Evolutionary conservation across 75 land plant genomes (phyloP).

Genomic region (Picea glauca): DNA sequence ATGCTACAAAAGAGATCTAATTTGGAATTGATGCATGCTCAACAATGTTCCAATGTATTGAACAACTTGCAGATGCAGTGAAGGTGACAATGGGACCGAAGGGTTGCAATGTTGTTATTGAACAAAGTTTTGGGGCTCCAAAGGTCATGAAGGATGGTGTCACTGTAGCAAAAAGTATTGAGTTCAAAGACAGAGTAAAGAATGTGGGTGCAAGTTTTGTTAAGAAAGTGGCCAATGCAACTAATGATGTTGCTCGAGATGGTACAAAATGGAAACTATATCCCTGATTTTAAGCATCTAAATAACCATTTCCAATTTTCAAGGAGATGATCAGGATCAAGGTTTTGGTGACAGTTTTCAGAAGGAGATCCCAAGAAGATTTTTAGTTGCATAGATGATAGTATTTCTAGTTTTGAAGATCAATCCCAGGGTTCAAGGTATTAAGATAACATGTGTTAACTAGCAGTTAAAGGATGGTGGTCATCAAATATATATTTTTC

Average conservation of each 20-base stretch:
- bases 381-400: no score
- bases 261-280: slow-evolving; percentile 21
- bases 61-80: slow-evolving; percentile 93
- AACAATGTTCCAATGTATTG: slow-evolving; percentile 82
- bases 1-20: slow-evolving; percentile 79
- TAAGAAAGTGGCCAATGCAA: slow-evolving; percentile 84
- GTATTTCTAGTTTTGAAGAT: no score
- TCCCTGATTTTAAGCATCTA: no score
- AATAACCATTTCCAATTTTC: no score
- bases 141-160: slow-evolving; percentile 87
- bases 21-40: slow-evolving; percentile 86
- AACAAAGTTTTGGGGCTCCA: slow-evolving; percentile 65
- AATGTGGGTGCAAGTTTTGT: slow-evolving; percentile 75
- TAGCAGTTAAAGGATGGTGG: no score
- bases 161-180: slow-evolving; percentile 73
- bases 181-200: slow-evolving; percentile 60
- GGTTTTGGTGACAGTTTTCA: no score
- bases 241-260: slow-evolving; percentile 79
- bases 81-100: slow-evolving; percentile 96
- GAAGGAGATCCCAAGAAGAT: no score
- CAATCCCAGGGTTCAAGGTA: no score
- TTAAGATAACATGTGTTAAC: no score
- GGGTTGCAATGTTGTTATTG: slow-evolving; percentile 76
- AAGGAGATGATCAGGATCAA: no score
- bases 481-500: no score